Evolutionary conservation across 2,329 filamentous ascomycete genomes (phyloP).

Genomic region (Davidsoniella australis): DNA sequence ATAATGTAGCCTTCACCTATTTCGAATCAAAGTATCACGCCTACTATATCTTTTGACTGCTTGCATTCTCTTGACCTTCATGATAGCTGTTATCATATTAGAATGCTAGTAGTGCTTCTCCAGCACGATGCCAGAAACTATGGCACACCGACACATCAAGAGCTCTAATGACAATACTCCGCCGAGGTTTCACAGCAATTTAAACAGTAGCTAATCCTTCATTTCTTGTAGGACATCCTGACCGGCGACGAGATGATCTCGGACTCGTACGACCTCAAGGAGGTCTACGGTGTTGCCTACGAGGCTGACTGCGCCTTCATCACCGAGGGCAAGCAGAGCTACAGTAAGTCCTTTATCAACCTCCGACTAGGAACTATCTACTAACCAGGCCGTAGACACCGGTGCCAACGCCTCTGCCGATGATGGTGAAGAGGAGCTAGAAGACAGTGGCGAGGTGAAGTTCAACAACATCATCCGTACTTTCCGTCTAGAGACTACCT

Average conservation of each 20-base stretch:
- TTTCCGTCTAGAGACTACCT: conserved; percentile 69
- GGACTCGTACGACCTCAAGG: conserved; percentile 75
- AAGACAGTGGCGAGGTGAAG: conserved; percentile 39
- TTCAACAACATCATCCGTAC: conserved; percentile 90
- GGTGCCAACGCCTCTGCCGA: conserved; percentile 97
- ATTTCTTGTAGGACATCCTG: conserved; percentile 54
- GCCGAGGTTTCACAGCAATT: background rate
- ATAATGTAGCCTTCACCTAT: too few relatives aligned
- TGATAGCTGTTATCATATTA: too few relatives aligned
- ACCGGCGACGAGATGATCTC: conserved; percentile 92
- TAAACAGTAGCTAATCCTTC: conserved; percentile 1
- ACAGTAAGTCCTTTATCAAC: conserved; percentile 39
- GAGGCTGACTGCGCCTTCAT: conserved; percentile 90
- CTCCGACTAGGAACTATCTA: background rate
- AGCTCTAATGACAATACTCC: background rate
- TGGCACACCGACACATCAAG: too few relatives aligned
- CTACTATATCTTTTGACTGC: background rate
- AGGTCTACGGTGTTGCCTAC: conserved; percentile 64
- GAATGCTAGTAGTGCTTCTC: too few relatives aligned
- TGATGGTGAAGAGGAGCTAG: conserved; percentile 59
- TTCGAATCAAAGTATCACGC: background rate
- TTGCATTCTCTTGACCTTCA: too few relatives aligned
- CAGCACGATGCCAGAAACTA: too few relatives aligned
- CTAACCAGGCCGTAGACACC: conserved; percentile 38
- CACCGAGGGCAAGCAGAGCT: conserved; percentile 53